These are phyloP conservation scores for Neonectria punicea DNA, from an alignment of 2,329 filamentous ascomycete genomes.

Conservation along the genomic window DNA sequence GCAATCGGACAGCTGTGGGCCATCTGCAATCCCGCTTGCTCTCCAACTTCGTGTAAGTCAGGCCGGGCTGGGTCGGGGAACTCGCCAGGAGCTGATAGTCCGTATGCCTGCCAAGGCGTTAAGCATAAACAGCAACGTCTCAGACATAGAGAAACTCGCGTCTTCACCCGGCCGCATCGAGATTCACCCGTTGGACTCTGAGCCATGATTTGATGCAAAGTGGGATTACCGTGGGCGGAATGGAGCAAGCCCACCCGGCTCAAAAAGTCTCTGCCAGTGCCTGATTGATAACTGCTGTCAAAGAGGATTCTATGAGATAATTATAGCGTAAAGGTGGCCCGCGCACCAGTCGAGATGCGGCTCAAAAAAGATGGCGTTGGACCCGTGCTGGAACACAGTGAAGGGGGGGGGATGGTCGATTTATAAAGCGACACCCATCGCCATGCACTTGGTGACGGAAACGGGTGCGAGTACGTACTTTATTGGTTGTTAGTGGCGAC, in stretches of 20 bases:
- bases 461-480: not conserved
- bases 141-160: not conserved
- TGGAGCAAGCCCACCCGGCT: constrained; percentile 8
- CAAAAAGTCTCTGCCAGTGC: constrained; percentile 36
- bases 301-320: constrained; percentile 42
- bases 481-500: not conserved
- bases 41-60: constrained; percentile 2
- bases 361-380: constrained; percentile 29
- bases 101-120: not conserved
- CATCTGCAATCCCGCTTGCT: not conserved
- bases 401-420: not conserved
- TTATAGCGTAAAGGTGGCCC: constrained; percentile 42
- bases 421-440: constrained; percentile 15
- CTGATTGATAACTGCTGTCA: constrained; percentile 36
- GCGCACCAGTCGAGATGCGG: constrained; percentile 39
- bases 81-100: not conserved
- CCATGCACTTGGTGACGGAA: constrained; percentile 1
- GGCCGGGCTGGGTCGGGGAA: not conserved
- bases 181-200: constrained; percentile 11
- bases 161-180: not conserved
- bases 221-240: constrained; percentile 5
- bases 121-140: constrained; percentile 5
- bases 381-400: not conserved
- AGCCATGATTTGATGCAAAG: not conserved
- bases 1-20: constrained; percentile 5